These are phyloP conservation scores for Misopates orontium DNA, from an alignment of 257 asterid genomes.

Conservation along the genomic window DNA sequence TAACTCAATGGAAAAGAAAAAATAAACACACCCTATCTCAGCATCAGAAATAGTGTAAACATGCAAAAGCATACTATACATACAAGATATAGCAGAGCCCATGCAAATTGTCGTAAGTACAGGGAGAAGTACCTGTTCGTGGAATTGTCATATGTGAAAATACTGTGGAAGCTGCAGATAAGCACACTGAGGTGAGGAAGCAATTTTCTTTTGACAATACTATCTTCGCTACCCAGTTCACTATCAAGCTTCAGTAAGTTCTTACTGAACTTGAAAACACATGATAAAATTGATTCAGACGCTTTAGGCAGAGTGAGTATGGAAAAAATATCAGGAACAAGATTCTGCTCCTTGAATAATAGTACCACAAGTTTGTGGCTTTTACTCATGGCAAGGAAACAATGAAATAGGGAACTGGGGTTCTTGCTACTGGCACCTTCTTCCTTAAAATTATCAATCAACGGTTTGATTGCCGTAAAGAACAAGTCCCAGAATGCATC, in stretches of 20 bases:
- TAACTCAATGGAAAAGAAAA: background rate
- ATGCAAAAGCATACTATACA: background rate
- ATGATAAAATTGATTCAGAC: slow-evolving; percentile 61
- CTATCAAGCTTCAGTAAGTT: slow-evolving; percentile 76
- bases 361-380: slow-evolving; percentile 67
- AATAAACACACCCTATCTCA: background rate
- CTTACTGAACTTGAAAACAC: slow-evolving; percentile 72
- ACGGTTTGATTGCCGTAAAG: slow-evolving; percentile 63
- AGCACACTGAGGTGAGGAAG: slow-evolving; percentile 73
- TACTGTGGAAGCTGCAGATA: slow-evolving; percentile 55
- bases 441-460: slow-evolving; percentile 68
- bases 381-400: slow-evolving; percentile 95
- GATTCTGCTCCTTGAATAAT: slow-evolving; percentile 60
- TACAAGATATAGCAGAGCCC: background rate
- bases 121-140: slow-evolving; percentile 54
- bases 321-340: slow-evolving; percentile 79
- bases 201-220: slow-evolving; percentile 44
- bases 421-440: slow-evolving; percentile 81
- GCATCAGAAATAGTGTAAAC: background rate
- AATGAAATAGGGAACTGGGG: slow-evolving; percentile 84
- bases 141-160: slow-evolving; percentile 48
- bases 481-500: slow-evolving; percentile 74
- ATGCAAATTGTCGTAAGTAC: background rate
- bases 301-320: slow-evolving; percentile 70
- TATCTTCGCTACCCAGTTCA: slow-evolving; percentile 55